These are phyloP conservation scores for Elsinoe batatas DNA, from an alignment of 2,329 filamentous ascomycete species.

Conservation along the genomic window DNA sequence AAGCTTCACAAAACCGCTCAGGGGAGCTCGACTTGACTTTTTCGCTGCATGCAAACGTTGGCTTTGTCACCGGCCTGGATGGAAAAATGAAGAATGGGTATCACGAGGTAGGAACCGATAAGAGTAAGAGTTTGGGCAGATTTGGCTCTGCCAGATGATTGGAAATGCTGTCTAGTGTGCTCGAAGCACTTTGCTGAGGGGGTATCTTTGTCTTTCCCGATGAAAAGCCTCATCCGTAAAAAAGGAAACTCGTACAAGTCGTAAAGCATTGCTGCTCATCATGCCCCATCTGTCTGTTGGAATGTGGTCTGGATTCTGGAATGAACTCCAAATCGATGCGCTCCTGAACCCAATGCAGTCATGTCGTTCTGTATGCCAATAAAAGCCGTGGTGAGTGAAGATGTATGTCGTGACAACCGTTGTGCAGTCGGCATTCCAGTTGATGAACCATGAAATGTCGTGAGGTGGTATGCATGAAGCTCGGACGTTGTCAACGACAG, in stretches of 20 bases:
- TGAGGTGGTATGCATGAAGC: not conserved
- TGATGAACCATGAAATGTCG: not conserved
- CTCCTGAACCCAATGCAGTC: not conserved
- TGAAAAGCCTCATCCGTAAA: not conserved
- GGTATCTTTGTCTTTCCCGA: not conserved
- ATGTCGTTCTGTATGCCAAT: not conserved
- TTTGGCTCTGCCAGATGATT: not conserved
- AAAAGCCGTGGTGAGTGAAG: not conserved
- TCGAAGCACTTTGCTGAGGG: not conserved
- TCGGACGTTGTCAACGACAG: not conserved
- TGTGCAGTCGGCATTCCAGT: not conserved
- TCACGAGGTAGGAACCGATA: not conserved
- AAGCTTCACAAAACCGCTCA: conserved; percentile 4
- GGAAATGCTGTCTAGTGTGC: not conserved
- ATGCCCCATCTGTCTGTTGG: not conserved
- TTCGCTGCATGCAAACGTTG: not conserved
- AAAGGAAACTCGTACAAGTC: not conserved
- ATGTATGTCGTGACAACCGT: not conserved
- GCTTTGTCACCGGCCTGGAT: not conserved
- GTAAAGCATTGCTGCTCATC: conserved; percentile 2
- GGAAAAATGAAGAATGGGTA: not conserved
- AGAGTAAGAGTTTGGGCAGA: not conserved
- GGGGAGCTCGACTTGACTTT: not conserved
- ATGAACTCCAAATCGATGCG: not conserved
- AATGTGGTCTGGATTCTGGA: not conserved